Evolutionary conservation across 1,284 basidiomycete genomes (phyloP), one percentile per base, ranked within the genome.

Genomic region (Phylloporus sp.): DNA sequence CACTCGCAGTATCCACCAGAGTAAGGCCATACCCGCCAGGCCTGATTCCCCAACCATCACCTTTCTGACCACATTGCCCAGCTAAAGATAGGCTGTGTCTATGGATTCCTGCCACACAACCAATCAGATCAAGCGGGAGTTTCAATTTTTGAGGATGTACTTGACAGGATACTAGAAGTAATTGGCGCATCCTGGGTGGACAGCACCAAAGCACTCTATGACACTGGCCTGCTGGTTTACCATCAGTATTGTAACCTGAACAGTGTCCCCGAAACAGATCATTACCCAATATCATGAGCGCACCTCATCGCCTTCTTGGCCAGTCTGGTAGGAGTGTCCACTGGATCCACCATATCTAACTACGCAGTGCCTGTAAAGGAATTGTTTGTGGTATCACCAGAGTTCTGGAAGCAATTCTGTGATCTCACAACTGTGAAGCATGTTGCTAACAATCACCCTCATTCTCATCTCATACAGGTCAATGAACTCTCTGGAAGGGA

Each of bases 231-330:
- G 0, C 59, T 77, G 0, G 42, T 71, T 0, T 79, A 66, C 51
- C 78, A 79, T 31, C 60, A 73, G 1, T 75, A 70, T 55, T 79
- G 77, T 31, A 73, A 79, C n/a, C 1, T 57, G 0, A 47, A 62
- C 5, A 6, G 15, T 1, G 20, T 64, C 1, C 24, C 60, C 0
- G 6, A 53, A 15, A 0, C 1, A 1, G 28, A 39, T 6, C 10
- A 7, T 13, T 58, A 39, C 5, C 54, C 63, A 1, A 15, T 47
- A 2, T 20, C n/a, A 1, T 20, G 6, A 12, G 11, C 6, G 0
- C 18, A 4, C 0, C 28, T 64, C 11, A 15, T 11, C 3, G 4
- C 60, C 2, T 64, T 64, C 17, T 15, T 62, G 0, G 18, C 59
- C 5, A 49, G 37, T 7, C 24, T 46, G 0, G 37, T 55, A 0